Percentiles rank a stretch among this genome's conserved stretches.
These are phyloP conservation scores for Monilinia polystroma DNA, from an alignment of 2,329 filamentous ascomycete genomes.

Conservation along the genomic window DNA sequence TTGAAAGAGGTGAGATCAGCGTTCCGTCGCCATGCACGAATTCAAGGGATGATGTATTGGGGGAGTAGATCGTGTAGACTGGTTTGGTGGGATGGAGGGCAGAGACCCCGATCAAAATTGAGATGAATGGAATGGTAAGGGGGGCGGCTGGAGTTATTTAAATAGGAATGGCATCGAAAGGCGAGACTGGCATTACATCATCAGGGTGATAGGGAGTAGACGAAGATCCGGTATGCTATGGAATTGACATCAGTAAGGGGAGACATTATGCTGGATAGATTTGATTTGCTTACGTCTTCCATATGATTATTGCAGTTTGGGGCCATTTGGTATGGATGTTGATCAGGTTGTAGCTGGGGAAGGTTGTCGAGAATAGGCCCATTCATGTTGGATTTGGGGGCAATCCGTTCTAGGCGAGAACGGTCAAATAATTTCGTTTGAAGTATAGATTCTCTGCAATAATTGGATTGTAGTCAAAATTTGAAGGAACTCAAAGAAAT, in stretches of 20 bases:
- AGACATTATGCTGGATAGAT: background rate
- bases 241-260: background rate
- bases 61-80: constrained; percentile 2
- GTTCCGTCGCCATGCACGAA: background rate
- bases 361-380: background rate
- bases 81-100: background rate
- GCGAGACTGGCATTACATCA: background rate
- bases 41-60: background rate
- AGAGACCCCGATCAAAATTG: background rate
- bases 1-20: background rate
- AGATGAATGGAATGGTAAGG: background rate
- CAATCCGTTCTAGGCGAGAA: background rate
- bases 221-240: background rate
- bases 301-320: background rate
- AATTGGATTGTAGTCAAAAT: background rate
- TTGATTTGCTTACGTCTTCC: background rate
- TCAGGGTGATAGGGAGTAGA: background rate
- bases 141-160: background rate
- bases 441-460: background rate
- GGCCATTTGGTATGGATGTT: background rate
- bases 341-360: background rate
- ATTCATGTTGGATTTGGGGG: background rate
- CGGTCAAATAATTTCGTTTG: too few relatives aligned
- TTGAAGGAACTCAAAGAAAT: too few relatives aligned
- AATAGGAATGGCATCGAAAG: background rate